Evolutionary conservation across 495 filamentous ascomycete genomes (phyloP).

Genomic region (Aspergillus mulundensis): DNA sequence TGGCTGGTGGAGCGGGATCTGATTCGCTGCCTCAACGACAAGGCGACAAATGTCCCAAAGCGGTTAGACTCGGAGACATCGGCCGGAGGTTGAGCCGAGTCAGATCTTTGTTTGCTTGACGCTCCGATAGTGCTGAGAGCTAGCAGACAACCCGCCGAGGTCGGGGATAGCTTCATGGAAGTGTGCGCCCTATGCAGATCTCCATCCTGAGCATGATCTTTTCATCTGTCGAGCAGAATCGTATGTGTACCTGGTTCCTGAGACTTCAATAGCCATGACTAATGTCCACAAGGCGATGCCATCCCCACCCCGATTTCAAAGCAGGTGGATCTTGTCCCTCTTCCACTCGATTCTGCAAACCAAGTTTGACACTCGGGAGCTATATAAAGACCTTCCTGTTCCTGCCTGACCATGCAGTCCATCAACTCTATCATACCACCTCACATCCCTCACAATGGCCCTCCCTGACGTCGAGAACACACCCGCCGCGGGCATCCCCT

Average conservation of each 20-base stretch:
- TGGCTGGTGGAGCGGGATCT: neutral
- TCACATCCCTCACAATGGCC: neutral
- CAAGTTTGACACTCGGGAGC: too few species aligned
- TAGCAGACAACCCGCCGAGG: too few species aligned
- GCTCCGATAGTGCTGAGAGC: too few species aligned
- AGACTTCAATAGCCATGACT: neutral
- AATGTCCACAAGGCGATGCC: neutral
- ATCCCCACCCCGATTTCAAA: conserved; percentile 6
- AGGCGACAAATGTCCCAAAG: neutral
- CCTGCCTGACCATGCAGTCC: neutral
- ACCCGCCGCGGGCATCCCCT: conserved; percentile 43
- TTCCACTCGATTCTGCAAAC: neutral
- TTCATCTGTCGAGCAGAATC: neutral
- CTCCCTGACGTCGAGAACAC: conserved; percentile 1
- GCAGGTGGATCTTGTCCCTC: neutral
- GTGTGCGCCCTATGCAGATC: neutral
- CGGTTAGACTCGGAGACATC: conserved; percentile 2
- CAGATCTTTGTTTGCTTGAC: neutral
- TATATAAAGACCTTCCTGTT: neutral
- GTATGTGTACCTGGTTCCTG: too few species aligned
- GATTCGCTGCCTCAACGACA: neutral
- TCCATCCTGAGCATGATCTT: neutral
- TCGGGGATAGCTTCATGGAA: too few species aligned
- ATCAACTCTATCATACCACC: neutral
- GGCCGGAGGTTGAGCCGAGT: neutral